phyloP scores from a whole-genome alignment of 768 basidiomycete genomes.

The Mycena vitilis region DNA sequence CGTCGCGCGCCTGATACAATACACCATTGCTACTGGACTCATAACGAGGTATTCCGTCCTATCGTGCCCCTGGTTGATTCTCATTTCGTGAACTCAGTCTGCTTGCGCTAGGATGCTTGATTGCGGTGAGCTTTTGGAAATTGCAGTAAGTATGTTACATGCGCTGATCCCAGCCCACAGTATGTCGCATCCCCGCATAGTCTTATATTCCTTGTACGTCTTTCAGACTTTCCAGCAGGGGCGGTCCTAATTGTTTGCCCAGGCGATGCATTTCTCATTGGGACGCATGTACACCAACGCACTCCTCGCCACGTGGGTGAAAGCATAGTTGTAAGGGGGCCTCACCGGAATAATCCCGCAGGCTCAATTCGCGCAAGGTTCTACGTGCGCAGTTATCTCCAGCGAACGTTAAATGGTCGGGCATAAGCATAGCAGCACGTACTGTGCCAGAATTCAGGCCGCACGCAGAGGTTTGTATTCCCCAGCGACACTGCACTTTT shows the following conservation, averaged over 20 bases:
- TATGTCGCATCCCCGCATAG: neutral
- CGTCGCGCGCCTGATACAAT: neutral
- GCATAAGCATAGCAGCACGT: neutral
- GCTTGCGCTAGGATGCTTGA: constrained; percentile 2
- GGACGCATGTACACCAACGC: constrained; percentile 10
- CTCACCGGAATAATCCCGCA: neutral
- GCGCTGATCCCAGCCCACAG: neutral
- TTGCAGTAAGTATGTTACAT: neutral
- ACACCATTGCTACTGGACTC: constrained; percentile 5
- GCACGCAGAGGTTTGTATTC: too few species aligned
- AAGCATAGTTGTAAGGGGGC: neutral
- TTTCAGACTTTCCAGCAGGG: neutral
- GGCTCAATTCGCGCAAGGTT: neutral
- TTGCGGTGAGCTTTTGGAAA: neutral
- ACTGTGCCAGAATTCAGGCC: too few species aligned
- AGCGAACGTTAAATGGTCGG: neutral
- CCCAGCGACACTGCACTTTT: too few species aligned
- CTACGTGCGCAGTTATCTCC: neutral
- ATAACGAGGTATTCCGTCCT: neutral
- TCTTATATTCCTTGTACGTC: constrained; percentile 1
- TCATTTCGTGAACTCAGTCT: neutral
- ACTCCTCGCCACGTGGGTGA: constrained; percentile 3
- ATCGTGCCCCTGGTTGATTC: neutral
- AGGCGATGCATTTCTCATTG: constrained; percentile 8
- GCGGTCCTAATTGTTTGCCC: neutral